These are phyloP conservation scores for Lentinula lateritia DNA, from an alignment of 768 basidiomycete species.

Conservation along the genomic window DNA sequence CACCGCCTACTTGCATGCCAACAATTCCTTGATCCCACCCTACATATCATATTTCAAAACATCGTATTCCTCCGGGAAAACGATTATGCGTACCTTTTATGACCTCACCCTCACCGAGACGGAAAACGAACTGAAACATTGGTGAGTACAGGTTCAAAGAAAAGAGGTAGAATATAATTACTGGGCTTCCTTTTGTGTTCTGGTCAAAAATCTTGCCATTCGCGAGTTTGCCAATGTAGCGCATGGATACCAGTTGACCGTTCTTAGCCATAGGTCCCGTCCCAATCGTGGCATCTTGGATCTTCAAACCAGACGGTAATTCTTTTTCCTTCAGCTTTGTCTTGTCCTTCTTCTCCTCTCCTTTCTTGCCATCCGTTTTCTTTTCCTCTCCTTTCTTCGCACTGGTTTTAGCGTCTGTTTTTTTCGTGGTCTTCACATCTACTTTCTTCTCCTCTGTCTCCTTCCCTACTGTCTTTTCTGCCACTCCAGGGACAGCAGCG, in stretches of 20 bases:
- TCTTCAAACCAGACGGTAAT: slow-evolving; percentile 68
- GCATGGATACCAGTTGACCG: slow-evolving; percentile 77
- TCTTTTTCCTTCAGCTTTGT: slow-evolving; percentile 32
- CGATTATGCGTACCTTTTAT: slow-evolving; percentile 61
- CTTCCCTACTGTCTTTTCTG: slow-evolving; percentile 19
- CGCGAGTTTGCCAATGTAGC: slow-evolving; percentile 88
- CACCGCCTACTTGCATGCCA: slow-evolving; percentile 90
- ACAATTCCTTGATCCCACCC: slow-evolving; percentile 90
- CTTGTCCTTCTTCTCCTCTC: slow-evolving; percentile 25
- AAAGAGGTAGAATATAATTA: slow-evolving; percentile 25
- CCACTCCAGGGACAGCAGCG: slow-evolving; percentile 13
- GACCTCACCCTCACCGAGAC: slow-evolving; percentile 82
- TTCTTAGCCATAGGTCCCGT: slow-evolving; percentile 83
- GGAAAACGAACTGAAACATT: slow-evolving; percentile 59
- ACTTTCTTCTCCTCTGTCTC: slow-evolving; percentile 26
- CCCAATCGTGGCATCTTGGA: slow-evolving; percentile 74
- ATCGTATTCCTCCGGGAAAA: neutral
- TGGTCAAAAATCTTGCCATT: slow-evolving; percentile 75
- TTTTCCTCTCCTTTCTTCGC: slow-evolving; percentile 24
- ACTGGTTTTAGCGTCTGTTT: slow-evolving; percentile 19
- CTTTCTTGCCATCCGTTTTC: slow-evolving; percentile 18
- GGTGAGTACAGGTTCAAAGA: neutral
- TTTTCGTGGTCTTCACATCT: slow-evolving; percentile 13
- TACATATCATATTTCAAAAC: slow-evolving; percentile 18
- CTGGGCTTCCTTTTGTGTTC: slow-evolving; percentile 82